Evolutionary conservation across 2,329 filamentous ascomycete genomes (phyloP).

Genomic region (Uncinocarpus reesii): DNA sequence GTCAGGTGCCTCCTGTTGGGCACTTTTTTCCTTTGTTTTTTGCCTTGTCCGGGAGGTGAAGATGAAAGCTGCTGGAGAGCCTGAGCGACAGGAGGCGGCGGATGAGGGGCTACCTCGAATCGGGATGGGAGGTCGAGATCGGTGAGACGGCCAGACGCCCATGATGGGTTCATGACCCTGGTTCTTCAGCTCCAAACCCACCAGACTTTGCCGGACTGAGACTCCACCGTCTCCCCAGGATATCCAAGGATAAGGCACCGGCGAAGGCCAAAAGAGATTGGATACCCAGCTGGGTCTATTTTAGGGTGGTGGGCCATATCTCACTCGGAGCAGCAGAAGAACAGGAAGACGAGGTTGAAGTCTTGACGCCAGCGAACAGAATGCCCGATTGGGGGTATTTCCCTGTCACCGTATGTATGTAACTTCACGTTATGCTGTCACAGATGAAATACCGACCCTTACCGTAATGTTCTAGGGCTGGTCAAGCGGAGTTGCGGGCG

Average conservation of each 20-base stretch:
- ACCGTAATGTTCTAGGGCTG: background rate
- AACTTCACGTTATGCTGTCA: background rate
- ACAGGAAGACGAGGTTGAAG: too few relatives aligned
- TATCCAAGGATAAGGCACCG: conserved; percentile 11
- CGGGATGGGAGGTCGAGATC: conserved; percentile 6
- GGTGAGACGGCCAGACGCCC: conserved; percentile 10
- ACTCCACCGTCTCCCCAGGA: conserved; percentile 5
- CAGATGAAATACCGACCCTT: background rate
- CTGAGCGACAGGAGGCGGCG: background rate
- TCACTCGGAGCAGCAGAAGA: too few relatives aligned
- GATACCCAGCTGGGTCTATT: conserved; percentile 1
- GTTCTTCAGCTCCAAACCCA: conserved; percentile 12
- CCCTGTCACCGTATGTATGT: too few relatives aligned
- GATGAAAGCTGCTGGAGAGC: too few relatives aligned
- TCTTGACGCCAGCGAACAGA: too few relatives aligned
- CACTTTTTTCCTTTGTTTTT: too few relatives aligned
- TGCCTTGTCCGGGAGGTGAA: too few relatives aligned
- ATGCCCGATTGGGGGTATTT: too few relatives aligned
- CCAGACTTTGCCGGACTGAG: too few relatives aligned
- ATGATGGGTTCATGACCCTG: conserved; percentile 6
- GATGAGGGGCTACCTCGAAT: conserved; percentile 3
- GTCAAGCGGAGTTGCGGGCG: background rate
- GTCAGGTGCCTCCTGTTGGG: conserved; percentile 5
- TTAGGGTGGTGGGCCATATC: conserved; percentile 6
- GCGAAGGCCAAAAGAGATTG: conserved; percentile 2